Conservation (phyloP, 2,329 filamentous ascomycete genomes). For the Aspergillus bombycis region DNA sequence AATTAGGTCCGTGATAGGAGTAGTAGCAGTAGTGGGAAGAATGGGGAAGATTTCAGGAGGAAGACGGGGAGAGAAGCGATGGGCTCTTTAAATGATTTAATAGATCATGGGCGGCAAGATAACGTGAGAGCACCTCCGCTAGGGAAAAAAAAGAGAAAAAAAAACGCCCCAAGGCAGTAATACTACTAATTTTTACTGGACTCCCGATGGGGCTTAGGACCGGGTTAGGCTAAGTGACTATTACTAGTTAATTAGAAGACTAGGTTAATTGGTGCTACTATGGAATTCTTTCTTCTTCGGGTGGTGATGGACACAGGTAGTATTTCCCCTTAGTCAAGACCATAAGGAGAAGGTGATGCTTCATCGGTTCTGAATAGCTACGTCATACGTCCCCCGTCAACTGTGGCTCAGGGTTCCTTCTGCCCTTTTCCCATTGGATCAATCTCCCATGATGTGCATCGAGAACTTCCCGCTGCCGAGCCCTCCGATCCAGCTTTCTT, state of each 20-base stretch:
- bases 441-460: slow-evolving; percentile 12
- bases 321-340: slow-evolving; percentile 2
- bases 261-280: not conserved
- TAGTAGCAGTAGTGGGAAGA: not conserved
- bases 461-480: slow-evolving; percentile 16
- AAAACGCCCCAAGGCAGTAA: not conserved
- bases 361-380: slow-evolving; percentile 9
- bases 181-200: not conserved
- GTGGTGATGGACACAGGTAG: not conserved
- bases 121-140: not conserved
- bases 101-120: slow-evolving; percentile 14
- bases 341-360: slow-evolving; percentile 2
- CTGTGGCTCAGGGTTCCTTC: slow-evolving; percentile 19
- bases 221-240: not conserved
- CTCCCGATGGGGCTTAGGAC: not conserved
- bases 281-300: not conserved
- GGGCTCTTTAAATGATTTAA: slow-evolving; percentile 14
- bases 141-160: slow-evolving; percentile 1
- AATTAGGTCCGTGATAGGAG: not conserved
- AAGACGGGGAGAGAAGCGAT: slow-evolving; percentile 6
- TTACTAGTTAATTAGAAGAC: not conserved
- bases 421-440: slow-evolving; percentile 10
- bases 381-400: slow-evolving; percentile 20
- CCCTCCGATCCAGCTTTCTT: slow-evolving; percentile 2
- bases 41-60: slow-evolving; percentile 4